Base-by-base conservation (phyloP, 148 eudicot species). In the Dianthus caryophyllus region DNA sequence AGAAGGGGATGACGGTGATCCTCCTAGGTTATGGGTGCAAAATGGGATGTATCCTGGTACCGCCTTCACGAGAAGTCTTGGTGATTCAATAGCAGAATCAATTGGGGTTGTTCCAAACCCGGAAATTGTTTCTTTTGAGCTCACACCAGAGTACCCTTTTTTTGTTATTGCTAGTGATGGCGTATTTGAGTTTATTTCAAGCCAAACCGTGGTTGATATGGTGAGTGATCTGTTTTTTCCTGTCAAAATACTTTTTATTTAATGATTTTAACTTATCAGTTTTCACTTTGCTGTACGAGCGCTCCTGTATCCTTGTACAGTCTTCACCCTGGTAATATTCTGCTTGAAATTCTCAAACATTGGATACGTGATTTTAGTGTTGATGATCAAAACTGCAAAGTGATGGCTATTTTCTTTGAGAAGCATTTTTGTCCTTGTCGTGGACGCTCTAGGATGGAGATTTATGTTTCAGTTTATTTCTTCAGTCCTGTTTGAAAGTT, bases 31-130 rank as follows among this genome's bases (percentile, higher is more conserved):
- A 57, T 94, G 98, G 98, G 97, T 94, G 61, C 90, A 80, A 70
- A 86, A 88, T 78, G 98, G 97, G 73, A 90, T 94, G 97, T 94
- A 90, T 74, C 98, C 98, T 43, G 98, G 98, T 59, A 94, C 98
- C 11, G 98, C 98, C 66, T 94, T 94, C 63, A 88, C 97, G 0
- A 83, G 98, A 81, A 94, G 98, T 76, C 59, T 94, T 60, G 98
- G 98, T 51, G 98, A 94, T 83, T 90, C 98, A 44, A 73, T 94
- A 73, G 98, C 98, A 24, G 98, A 94, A 85, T 74, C 96, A 6
- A 83, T 94, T 75, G 98, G 98, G 27, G 98, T 94, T 33, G 92
- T 94, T 62, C 83, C 96, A 17, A 84, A 83, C 68, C 98, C 98
- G 16, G 98, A 94, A 71, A 94, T 94, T 61, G 86, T 82, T 72